Evolutionary conservation across 345 rosid species (phyloP).

Genomic region (Punica granatum): DNA sequence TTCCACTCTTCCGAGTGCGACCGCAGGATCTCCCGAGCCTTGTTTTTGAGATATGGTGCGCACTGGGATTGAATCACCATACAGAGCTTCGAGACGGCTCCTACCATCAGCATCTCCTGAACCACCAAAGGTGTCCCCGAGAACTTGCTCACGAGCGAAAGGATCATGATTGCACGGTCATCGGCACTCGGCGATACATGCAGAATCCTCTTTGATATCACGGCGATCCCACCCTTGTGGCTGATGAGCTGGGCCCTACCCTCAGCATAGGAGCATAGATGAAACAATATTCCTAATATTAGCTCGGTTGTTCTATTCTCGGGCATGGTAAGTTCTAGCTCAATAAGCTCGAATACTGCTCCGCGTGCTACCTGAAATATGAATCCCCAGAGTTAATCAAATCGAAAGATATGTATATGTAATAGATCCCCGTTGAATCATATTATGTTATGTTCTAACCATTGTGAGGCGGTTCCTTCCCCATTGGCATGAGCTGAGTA

Average conservation of each 20-base stretch:
- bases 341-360: constrained; percentile 53
- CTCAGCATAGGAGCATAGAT: constrained; percentile 58
- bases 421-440: neutral
- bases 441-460: constrained; percentile 14
- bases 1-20: constrained; percentile 48
- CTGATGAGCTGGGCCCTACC: constrained; percentile 56
- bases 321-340: constrained; percentile 37
- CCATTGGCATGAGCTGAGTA: constrained; percentile 39
- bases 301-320: constrained; percentile 50
- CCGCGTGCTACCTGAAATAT: constrained; percentile 23
- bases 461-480: constrained; percentile 47
- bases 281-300: constrained; percentile 38
- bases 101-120: constrained; percentile 50
- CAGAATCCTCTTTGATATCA: constrained; percentile 46
- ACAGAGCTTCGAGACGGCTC: constrained; percentile 58
- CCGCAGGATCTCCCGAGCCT: constrained; percentile 42
- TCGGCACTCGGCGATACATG: constrained; percentile 40
- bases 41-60: constrained; percentile 38
- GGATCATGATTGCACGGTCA: constrained; percentile 49
- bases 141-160: constrained; percentile 34
- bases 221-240: constrained; percentile 49
- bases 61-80: constrained; percentile 34
- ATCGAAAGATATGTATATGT: neutral
- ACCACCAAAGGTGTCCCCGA: constrained; percentile 36
- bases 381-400: neutral